Percentiles rank a stretch among this genome's conserved stretches.
phyloP scores from a whole-genome alignment of 768 basidiomycete species.

The Suillus brevipes region DNA sequence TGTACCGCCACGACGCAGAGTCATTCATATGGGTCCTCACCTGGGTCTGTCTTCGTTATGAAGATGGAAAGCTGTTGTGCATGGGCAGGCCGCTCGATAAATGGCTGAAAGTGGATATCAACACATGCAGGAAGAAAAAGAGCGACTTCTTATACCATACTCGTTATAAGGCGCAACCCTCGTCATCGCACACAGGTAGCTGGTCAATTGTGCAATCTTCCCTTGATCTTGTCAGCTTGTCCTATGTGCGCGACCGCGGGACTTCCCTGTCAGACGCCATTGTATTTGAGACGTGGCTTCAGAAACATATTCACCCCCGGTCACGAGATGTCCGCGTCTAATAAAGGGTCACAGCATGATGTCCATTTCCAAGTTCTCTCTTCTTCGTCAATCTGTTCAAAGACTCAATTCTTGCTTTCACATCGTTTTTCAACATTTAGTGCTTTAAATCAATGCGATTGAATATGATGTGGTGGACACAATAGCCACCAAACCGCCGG shows the following conservation, averaged over 20 bases:
- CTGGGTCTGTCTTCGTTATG: neutral
- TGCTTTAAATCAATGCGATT: too few species aligned
- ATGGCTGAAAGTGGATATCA: neutral
- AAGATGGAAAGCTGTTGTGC: neutral
- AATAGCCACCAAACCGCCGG: too few species aligned
- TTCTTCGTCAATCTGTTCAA: too few species aligned
- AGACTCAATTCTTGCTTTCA: too few species aligned
- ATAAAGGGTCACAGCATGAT: too few species aligned
- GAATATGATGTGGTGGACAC: too few species aligned
- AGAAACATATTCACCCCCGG: too few species aligned
- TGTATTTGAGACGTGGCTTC: neutral
- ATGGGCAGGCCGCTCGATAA: neutral
- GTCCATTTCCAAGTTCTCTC: too few species aligned
- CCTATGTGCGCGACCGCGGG: neutral
- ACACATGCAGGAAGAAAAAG: neutral
- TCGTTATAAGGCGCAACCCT: neutral
- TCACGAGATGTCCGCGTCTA: too few species aligned
- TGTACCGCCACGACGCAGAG: neutral
- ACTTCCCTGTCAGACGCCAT: neutral
- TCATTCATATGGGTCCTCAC: neutral
- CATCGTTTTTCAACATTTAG: too few species aligned
- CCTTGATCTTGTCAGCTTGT: neutral
- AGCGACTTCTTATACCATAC: neutral
- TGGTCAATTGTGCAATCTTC: neutral
- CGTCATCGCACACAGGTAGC: neutral